These are phyloP conservation scores for Tetrahymena elliotti DNA, from an alignment of 73 alveolate species.

Conservation along the genomic window DNA sequence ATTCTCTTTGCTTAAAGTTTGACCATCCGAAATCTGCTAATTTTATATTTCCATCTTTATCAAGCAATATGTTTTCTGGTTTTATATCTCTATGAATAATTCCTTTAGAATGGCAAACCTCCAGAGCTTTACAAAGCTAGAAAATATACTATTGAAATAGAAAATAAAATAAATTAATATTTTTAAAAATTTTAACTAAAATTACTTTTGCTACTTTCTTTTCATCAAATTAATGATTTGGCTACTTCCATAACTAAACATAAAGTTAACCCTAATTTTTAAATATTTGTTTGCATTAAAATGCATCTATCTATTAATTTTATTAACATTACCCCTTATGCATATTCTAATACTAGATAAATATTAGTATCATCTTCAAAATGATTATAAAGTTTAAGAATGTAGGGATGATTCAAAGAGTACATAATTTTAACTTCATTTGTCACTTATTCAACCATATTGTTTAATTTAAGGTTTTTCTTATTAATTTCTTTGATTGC, in stretches of 20 bases:
- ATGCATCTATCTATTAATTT: not conserved
- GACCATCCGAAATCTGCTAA: constrained; percentile 98
- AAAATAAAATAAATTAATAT: not conserved
- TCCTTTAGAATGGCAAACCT: constrained; percentile 33
- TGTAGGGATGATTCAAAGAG: constrained; percentile 50
- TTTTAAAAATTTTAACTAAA: not conserved
- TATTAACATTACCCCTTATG: constrained; percentile 38
- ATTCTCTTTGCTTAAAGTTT: constrained; percentile 42
- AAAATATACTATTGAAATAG: not conserved
- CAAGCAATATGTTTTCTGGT: constrained; percentile 89
- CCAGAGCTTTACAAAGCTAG: constrained; percentile 12
- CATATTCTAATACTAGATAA: constrained; percentile 65
- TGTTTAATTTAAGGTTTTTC: constrained; percentile 16
- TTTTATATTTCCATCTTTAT: constrained; percentile 65
- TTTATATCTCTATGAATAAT: constrained; percentile 73
- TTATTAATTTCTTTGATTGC: constrained; percentile 37
- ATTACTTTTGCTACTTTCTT: constrained; percentile 21
- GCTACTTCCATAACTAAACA: constrained; percentile 38
- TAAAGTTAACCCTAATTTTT: constrained; percentile 17
- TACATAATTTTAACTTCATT: constrained; percentile 69
- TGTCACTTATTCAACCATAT: constrained; percentile 29
- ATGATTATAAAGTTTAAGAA: constrained; percentile 59
- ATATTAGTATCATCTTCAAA: constrained; percentile 73
- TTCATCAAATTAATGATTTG: constrained; percentile 32
- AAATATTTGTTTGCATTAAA: not conserved